Conservation (phyloP, 768 basidiomycete genomes). For the Lenzites betulinus region DNA sequence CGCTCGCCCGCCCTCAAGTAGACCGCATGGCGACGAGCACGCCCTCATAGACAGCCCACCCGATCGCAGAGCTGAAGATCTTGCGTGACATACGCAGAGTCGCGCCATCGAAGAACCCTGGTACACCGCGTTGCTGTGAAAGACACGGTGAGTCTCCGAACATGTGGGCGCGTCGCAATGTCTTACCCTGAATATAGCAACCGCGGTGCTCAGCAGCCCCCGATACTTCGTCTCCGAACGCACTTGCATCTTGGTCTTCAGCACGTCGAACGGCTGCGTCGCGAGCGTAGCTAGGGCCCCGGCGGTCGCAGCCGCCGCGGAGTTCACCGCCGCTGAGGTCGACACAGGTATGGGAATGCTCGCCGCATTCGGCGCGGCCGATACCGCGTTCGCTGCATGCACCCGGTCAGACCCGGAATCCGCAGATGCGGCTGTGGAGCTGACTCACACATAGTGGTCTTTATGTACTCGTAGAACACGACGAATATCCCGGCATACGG, state of each 20-base stretch:
- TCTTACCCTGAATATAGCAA: constrained; percentile 69
- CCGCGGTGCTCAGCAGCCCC: constrained; percentile 63
- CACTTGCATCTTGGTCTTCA: constrained; percentile 97
- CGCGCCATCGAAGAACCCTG: constrained; percentile 86
- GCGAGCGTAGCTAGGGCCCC: constrained; percentile 81
- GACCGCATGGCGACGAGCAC: constrained; percentile 56
- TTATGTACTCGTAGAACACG: constrained; percentile 85
- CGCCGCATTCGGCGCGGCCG: constrained; percentile 8
- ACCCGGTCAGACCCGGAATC: neutral
- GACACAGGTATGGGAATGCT: constrained; percentile 40
- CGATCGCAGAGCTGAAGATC: constrained; percentile 85
- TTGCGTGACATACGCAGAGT: constrained; percentile 84
- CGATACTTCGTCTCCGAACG: constrained; percentile 76
- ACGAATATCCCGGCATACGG: constrained; percentile 93
- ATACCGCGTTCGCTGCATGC: constrained; percentile 6
- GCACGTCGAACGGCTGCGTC: constrained; percentile 93
- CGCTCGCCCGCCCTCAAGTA: neutral
- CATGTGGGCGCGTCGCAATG: neutral
- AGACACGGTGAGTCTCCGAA: neutral
- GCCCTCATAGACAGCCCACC: constrained; percentile 90
- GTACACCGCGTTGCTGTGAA: constrained; percentile 71
- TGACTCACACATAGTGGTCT: constrained; percentile 63
- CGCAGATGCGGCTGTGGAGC: neutral
- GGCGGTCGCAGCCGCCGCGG: constrained; percentile 72
- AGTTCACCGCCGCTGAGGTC: constrained; percentile 57